Percentiles rank a stretch among this genome's conserved stretches.
Evolutionary conservation across 106 monocot genomes (phyloP).

Genomic region (Acanthochlamys bracteata): DNA sequence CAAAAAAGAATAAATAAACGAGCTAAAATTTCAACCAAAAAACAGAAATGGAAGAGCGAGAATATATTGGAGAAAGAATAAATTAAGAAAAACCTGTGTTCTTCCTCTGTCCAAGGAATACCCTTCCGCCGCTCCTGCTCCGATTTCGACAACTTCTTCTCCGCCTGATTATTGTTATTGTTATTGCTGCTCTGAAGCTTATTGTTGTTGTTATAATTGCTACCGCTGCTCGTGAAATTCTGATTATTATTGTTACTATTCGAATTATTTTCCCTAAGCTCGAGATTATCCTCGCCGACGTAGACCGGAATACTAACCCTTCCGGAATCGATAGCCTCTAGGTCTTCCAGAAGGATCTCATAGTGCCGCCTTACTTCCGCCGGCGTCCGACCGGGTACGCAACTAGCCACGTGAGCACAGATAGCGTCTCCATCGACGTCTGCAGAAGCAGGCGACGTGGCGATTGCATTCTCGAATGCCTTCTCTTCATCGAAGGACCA

Average conservation of each 20-base stretch:
- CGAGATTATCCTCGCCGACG: constrained; percentile 26
- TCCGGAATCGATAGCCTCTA: constrained; percentile 68
- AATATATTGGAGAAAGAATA: not conserved
- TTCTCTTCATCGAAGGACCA: constrained; percentile 75
- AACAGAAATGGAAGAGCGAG: no score
- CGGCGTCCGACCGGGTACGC: constrained; percentile 38
- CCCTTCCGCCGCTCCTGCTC: constrained; percentile 87
- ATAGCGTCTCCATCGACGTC: constrained; percentile 11
- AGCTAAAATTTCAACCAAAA: no score
- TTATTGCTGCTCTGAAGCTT: not conserved
- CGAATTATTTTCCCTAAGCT: no score
- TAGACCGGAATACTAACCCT: constrained; percentile 51
- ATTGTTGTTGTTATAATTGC: constrained; percentile 9
- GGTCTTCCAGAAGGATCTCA: constrained; percentile 60
- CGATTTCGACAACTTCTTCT: constrained; percentile 50
- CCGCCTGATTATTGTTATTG: no score
- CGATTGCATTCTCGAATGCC: constrained; percentile 64
- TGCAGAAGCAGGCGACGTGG: constrained; percentile 13
- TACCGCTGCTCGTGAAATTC: not conserved
- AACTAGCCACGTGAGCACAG: constrained; percentile 39
- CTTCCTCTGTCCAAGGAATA: constrained; percentile 92
- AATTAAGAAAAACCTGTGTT: constrained; percentile 47
- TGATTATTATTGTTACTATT: no score
- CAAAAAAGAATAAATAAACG: no score
- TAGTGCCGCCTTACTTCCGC: constrained; percentile 67